A percentile compares a stretch with the other conserved stretches of the same genome.
phyloP scores from a whole-genome alignment of 148 eudicot species.

The Rhododendron ferrugineum region DNA sequence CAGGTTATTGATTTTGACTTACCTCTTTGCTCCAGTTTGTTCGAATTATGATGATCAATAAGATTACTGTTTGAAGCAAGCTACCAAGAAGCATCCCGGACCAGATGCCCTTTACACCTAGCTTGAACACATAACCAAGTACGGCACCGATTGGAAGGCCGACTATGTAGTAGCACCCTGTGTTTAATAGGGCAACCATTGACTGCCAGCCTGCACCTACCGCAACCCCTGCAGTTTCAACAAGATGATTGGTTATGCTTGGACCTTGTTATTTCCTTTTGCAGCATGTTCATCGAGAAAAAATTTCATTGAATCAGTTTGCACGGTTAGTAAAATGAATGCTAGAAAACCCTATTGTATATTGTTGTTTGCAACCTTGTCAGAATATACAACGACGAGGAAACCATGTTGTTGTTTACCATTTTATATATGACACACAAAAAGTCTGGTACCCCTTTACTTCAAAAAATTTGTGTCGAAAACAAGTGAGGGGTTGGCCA shows the following conservation, averaged over 20 bases:
- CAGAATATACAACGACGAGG: background rate
- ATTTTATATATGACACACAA: no score
- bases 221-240: slow-evolving; percentile 48
- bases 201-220: slow-evolving; percentile 66
- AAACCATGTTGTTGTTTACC: background rate
- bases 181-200: slow-evolving; percentile 34
- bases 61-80: slow-evolving; percentile 39
- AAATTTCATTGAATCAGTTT: background rate
- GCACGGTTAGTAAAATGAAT: no score
- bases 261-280: background rate
- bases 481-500: background rate
- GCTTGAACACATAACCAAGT: slow-evolving; percentile 37
- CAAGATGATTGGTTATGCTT: background rate
- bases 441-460: background rate
- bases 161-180: slow-evolving; percentile 34
- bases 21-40: slow-evolving; percentile 34
- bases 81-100: slow-evolving; percentile 41
- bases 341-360: no score
- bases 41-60: slow-evolving; percentile 21
- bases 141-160: slow-evolving; percentile 48
- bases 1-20: background rate
- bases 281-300: background rate
- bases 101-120: slow-evolving; percentile 50
- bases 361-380: no score
- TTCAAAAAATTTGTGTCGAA: background rate